Evolutionary conservation across 2,329 filamentous ascomycete genomes (phyloP).

Genomic region (Colletotrichum sp.): DNA sequence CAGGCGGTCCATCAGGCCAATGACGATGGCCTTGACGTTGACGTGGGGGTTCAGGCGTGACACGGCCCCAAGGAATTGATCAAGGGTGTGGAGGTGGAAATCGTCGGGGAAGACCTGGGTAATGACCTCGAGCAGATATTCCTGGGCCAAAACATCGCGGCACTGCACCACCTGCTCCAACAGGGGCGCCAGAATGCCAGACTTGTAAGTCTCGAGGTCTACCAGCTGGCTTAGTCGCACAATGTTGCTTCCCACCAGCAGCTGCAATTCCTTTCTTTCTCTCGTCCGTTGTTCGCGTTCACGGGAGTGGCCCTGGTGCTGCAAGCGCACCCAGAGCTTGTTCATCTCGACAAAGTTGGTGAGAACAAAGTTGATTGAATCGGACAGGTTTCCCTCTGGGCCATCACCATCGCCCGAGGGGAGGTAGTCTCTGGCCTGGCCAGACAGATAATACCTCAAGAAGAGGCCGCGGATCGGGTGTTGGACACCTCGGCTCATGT

Average conservation of each 20-base stretch:
- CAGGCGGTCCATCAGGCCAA: slow-evolving; percentile 94
- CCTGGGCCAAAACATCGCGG: slow-evolving; percentile 93
- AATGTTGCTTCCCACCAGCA: slow-evolving; percentile 95
- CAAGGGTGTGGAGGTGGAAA: slow-evolving; percentile 95
- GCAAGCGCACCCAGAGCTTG: slow-evolving; percentile 96
- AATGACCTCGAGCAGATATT: slow-evolving; percentile 97
- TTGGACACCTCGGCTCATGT: slow-evolving; percentile 98
- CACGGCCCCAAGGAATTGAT: slow-evolving; percentile 92
- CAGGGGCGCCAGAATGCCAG: slow-evolving; percentile 83
- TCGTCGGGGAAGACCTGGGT: slow-evolving; percentile 99
- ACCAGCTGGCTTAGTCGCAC: slow-evolving; percentile 95
- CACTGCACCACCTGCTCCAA: slow-evolving; percentile 98
- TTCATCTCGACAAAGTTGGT: slow-evolving; percentile 99
- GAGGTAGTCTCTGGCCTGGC: slow-evolving; percentile 89
- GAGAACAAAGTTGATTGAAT: slow-evolving; percentile 96
- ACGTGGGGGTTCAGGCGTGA: slow-evolving; percentile 94
- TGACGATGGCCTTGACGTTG: slow-evolving; percentile 97
- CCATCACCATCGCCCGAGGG: slow-evolving; percentile 85
- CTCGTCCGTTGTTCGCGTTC: slow-evolving; percentile 93
- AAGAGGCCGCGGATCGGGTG: slow-evolving; percentile 96
- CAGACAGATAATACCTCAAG: slow-evolving; percentile 92
- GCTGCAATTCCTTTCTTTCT: slow-evolving; percentile 92
- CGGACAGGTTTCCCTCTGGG: slow-evolving; percentile 92
- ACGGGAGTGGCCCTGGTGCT: slow-evolving; percentile 95
- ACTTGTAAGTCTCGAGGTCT: slow-evolving; percentile 93